Evolutionary conservation across 139 green algal genomes (phyloP).

Genomic region (Chlorella sp.): DNA sequence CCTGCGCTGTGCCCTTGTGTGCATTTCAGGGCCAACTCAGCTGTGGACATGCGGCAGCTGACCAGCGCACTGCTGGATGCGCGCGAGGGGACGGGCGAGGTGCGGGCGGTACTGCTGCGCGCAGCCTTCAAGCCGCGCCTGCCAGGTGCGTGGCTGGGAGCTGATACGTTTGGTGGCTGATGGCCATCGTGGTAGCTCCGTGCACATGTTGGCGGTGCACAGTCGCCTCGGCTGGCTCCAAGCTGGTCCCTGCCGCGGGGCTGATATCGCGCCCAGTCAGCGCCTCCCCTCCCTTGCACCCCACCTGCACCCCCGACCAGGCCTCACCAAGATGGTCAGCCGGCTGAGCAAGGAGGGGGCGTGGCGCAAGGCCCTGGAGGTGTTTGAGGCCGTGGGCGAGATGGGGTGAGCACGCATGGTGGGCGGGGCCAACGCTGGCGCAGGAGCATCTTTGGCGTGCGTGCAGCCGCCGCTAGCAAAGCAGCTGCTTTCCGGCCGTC

Average conservation of each 20-base stretch:
- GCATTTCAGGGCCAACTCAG: not conserved
- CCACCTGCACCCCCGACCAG: constrained; percentile 37
- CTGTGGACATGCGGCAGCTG: constrained; percentile 53
- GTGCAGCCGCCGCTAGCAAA: too few species aligned
- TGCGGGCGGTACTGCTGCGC: constrained; percentile 36
- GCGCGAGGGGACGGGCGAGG: constrained; percentile 46
- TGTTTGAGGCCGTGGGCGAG: constrained; percentile 75
- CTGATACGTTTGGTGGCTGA: not conserved
- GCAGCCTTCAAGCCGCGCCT: constrained; percentile 46
- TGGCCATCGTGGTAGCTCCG: not conserved
- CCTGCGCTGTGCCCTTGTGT: too few species aligned
- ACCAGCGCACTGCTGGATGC: constrained; percentile 37
- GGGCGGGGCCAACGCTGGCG: not conserved
- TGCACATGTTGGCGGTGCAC: not conserved
- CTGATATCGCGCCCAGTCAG: not conserved
- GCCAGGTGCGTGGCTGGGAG: constrained; percentile 20
- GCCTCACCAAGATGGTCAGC: constrained; percentile 88
- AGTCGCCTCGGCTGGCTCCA: not conserved
- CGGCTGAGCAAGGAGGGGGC: constrained; percentile 86
- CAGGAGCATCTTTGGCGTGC: too few species aligned
- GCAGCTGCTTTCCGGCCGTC: too few species aligned
- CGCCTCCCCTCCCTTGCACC: too few species aligned
- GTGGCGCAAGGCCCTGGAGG: constrained; percentile 84
- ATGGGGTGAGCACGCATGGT: constrained; percentile 57
- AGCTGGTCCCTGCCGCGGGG: constrained; percentile 24